A percentile compares a stretch with the other conserved stretches of the same genome.
phyloP scores from a whole-genome alignment of 1,284 basidiomycete genomes.

The Xerocomus nothofagi region DNA sequence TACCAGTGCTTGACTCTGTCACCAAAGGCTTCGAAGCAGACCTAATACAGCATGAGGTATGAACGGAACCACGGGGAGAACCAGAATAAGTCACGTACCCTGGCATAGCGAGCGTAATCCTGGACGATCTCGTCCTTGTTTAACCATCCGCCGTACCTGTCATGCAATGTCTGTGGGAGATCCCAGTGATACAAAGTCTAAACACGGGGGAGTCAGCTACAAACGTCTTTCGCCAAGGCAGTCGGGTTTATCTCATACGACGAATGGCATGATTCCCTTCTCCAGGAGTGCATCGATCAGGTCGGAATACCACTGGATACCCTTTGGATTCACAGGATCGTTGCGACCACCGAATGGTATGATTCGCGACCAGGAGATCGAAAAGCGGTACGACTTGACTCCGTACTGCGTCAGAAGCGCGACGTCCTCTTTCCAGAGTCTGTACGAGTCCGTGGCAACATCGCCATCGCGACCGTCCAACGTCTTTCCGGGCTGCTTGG shows the following conservation, averaged over 20 bases:
- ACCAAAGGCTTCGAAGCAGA: conserved; percentile 73
- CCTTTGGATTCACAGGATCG: conserved; percentile 68
- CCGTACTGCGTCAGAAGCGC: conserved; percentile 60
- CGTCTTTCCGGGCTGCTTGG: conserved; percentile 63
- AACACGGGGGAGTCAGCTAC: background rate
- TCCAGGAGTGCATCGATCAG: conserved; percentile 67
- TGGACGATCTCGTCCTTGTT: conserved; percentile 39
- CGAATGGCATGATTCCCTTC: conserved; percentile 65
- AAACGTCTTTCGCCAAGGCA: background rate
- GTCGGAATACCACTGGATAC: conserved; percentile 67
- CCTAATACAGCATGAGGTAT: conserved; percentile 31
- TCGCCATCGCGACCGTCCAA: conserved; percentile 67
- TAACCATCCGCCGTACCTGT: conserved; percentile 48
- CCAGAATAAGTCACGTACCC: conserved; percentile 37
- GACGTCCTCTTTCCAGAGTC: conserved; percentile 67
- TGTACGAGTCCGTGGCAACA: conserved; percentile 70
- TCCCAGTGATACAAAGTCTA: conserved; percentile 79
- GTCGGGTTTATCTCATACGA: conserved; percentile 48
- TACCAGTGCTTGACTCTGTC: conserved; percentile 77
- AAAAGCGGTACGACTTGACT: conserved; percentile 66
- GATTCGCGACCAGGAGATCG: conserved; percentile 72
- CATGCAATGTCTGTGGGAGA: conserved; percentile 42
- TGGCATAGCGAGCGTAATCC: conserved; percentile 67
- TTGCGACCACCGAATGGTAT: conserved; percentile 68
- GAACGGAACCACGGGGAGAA: conserved; percentile 1